These are phyloP conservation scores for Podospora pseudopauciseta DNA, from an alignment of 495 filamentous ascomycete genomes.

Conservation along the genomic window DNA sequence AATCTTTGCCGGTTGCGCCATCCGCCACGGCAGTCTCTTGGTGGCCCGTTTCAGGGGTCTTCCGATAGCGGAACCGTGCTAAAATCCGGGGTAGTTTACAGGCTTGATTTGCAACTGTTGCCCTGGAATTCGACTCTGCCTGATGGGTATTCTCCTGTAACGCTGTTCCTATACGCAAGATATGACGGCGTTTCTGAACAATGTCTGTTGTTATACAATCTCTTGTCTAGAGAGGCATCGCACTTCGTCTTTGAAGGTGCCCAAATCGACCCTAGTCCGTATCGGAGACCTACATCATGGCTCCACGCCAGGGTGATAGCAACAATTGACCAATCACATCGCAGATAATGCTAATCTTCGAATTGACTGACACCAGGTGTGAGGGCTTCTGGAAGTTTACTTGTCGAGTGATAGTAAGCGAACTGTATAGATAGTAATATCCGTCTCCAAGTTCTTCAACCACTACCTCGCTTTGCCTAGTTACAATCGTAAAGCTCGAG, in stretches of 20 bases:
- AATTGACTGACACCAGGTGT: not conserved
- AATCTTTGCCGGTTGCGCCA: slow-evolving; percentile 17
- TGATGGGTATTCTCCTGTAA: not conserved
- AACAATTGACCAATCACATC: slow-evolving; percentile 3
- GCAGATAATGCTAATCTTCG: slow-evolving; percentile 3
- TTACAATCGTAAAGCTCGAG: no score
- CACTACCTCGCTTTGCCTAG: no score
- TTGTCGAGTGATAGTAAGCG: not conserved
- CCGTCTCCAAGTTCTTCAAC: no score
- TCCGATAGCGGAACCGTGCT: slow-evolving; percentile 19
- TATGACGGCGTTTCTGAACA: not conserved
- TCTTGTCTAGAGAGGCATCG: not conserved
- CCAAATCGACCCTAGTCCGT: not conserved
- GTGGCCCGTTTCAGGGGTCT: slow-evolving; percentile 11
- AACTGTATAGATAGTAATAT: no score
- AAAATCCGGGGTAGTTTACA: slow-evolving; percentile 12
- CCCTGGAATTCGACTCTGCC: not conserved
- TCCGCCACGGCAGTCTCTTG: not conserved
- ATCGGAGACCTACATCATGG: not conserved
- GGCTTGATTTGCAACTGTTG: not conserved
- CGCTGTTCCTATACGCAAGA: not conserved
- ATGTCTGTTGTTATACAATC: not conserved
- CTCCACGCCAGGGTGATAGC: not conserved
- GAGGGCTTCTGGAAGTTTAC: not conserved
- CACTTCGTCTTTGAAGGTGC: not conserved